Evolutionary conservation across 1,284 basidiomycete genomes (phyloP).

Genomic region (Earliella scabrosa): DNA sequence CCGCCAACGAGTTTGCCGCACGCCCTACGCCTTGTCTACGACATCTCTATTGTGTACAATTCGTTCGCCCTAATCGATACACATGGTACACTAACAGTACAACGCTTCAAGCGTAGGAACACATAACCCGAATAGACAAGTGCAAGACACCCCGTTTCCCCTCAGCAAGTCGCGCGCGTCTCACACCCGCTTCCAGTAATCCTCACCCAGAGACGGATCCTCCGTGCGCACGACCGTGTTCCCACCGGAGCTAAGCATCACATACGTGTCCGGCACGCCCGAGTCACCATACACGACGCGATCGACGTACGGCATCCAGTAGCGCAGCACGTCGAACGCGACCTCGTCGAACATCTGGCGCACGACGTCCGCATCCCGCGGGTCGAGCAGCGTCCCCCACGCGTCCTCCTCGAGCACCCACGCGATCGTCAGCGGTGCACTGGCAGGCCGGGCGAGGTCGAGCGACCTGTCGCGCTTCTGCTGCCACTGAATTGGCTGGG

Average conservation of each 20-base stretch:
- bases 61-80: too few relatives aligned
- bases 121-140: not conserved
- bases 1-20: too few relatives aligned
- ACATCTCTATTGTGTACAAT: too few relatives aligned
- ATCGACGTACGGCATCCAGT: slow-evolving; percentile 6
- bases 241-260: not conserved
- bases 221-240: not conserved
- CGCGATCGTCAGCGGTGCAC: slow-evolving; percentile 3
- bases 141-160: too few relatives aligned
- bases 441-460: not conserved
- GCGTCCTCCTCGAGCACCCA: slow-evolving; percentile 13
- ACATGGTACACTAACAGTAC: too few relatives aligned
- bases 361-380: slow-evolving; percentile 5
- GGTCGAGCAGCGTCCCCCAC: slow-evolving; percentile 11
- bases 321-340: slow-evolving; percentile 5
- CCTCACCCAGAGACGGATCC: slow-evolving; percentile 3
- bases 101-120: too few relatives aligned
- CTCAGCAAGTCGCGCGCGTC: too few relatives aligned
- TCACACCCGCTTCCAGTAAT: slow-evolving; percentile 7
- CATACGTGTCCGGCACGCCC: slow-evolving; percentile 4
- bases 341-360: slow-evolving; percentile 10
- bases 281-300: slow-evolving; percentile 10
- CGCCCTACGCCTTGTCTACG: too few relatives aligned
- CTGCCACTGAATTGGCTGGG: slow-evolving; percentile 15
- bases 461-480: slow-evolving; percentile 4